These are phyloP conservation scores for Saccharomycopsis olivae DNA, from an alignment of 805 yeast species.

Conservation along the genomic window DNA sequence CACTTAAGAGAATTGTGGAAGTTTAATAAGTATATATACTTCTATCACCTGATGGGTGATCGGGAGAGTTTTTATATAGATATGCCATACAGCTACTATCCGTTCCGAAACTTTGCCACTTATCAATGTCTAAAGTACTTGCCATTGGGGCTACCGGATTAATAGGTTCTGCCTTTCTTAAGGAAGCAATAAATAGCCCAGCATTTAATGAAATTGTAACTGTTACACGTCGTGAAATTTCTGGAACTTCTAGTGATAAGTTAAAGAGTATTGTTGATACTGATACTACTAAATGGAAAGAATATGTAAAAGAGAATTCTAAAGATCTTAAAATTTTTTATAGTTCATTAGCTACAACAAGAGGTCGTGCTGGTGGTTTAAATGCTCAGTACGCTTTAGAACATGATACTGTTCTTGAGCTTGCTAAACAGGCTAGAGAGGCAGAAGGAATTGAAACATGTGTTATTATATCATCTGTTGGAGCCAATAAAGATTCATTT, in stretches of 20 bases:
- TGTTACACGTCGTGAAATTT: constrained; percentile 36
- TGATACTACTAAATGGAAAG: constrained; percentile 43
- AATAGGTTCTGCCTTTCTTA: constrained; percentile 52
- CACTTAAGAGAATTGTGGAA: constrained; percentile 47
- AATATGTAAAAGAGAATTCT: constrained; percentile 24
- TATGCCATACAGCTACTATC: no score
- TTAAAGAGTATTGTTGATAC: constrained; percentile 32
- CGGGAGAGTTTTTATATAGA: no score
- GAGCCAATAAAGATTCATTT: constrained; percentile 50
- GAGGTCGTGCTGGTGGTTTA: constrained; percentile 60
- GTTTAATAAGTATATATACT: no score
- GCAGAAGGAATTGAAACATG: constrained; percentile 52
- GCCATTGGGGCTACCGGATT: constrained; percentile 72
- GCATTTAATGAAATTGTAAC: constrained; percentile 34
- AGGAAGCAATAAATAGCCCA: constrained; percentile 30
- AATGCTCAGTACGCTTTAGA: constrained; percentile 64
- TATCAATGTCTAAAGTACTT: constrained; percentile 25
- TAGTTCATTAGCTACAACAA: constrained; percentile 69
- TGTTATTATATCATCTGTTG: constrained; percentile 54
- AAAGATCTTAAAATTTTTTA: constrained; percentile 33
- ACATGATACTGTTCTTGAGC: constrained; percentile 54
- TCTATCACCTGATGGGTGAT: no score
- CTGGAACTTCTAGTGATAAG: constrained; percentile 20
- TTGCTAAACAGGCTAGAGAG: constrained; percentile 65
- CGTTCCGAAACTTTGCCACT: no score